Base-by-base conservation (phyloP, 768 basidiomycete species). In the Mycena pura region DNA sequence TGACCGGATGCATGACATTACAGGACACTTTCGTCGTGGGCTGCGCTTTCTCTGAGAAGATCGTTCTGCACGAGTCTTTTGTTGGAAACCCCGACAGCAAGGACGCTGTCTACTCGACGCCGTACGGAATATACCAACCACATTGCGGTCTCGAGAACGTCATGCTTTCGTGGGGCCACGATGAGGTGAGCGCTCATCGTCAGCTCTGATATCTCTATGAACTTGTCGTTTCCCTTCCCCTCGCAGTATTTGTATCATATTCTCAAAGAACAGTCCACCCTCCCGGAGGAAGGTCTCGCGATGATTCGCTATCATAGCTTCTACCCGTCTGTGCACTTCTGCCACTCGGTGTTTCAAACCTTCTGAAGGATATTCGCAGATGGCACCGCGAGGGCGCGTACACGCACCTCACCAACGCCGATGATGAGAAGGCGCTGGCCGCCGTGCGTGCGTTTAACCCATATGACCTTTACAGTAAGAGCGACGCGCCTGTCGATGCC, bases 301-400 rank as follows among this genome's bases (percentile, higher is more conserved):
- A 95, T 95, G 94, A 93, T 96, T 70, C 86, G 94, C 32, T 96
- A 92, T 73, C 95, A 96, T 77, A 92, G 90, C 68, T 96, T 96
- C 82, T 96, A 96, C 77, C 94, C 94, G 75, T 86, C 67, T 51
- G 85, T 73, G 6, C 31, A 19, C 48, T 17, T 25, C 11, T 22
- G 4, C 14, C 19, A 38, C n/a, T n/a, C n/a, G n/a, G n/a, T n/a
- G n/a, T n/a, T n/a, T n/a, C n/a, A n/a, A n/a, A n/a, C n/a, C n/a
- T n/a, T n/a, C n/a, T n/a, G n/a, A n/a, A n/a, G n/a, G n/a, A n/a
- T n/a, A n/a, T n/a, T n/a, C n/a, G 3, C 64, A 85, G 85, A 25
- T 95, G 93, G 94, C 95, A 96, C 74, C 84, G 94, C 40, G 94
- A 95, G 72, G 83, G 83, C 53, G 95, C 94, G 0, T 96, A 96